A percentile compares a stretch with the other conserved stretches of the same genome.
Conservation (phyloP, 768 basidiomycete species). For the Tricholoma hemisulphureum region DNA sequence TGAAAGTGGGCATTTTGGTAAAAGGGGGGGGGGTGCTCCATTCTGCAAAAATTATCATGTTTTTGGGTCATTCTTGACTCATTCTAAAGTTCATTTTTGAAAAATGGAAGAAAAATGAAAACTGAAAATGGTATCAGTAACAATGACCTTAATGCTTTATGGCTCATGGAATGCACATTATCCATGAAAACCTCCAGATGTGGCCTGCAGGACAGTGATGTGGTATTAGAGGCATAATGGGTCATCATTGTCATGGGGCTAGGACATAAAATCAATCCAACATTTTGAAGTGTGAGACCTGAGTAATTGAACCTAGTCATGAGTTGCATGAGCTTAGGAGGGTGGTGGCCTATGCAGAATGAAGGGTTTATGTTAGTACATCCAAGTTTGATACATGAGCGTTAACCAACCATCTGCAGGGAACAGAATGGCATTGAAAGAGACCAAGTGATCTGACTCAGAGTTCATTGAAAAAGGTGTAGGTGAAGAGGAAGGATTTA, state of each 20-base stretch:
- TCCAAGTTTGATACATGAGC: too few species aligned
- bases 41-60: too few species aligned
- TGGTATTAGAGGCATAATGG: conserved; percentile 43
- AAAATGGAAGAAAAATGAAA: too few species aligned
- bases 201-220: conserved; percentile 60
- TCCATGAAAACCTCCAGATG: conserved; percentile 88
- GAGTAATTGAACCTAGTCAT: conserved; percentile 60
- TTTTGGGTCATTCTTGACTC: too few species aligned
- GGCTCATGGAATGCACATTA: conserved; percentile 41
- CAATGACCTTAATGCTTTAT: not conserved
- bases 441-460: conserved; percentile 58
- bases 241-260: conserved; percentile 46
- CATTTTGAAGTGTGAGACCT: conserved; percentile 5
- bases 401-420: conserved; percentile 60
- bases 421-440: conserved; percentile 74
- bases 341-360: conserved; percentile 51
- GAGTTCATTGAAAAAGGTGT: conserved; percentile 47
- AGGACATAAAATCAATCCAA: conserved; percentile 7
- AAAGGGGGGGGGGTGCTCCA: too few species aligned
- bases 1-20: too few species aligned
- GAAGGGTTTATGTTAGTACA: not conserved
- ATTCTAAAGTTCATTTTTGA: too few species aligned
- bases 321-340: conserved; percentile 67
- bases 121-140: conserved; percentile 14
- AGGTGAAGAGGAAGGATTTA: conserved; percentile 8